These are phyloP conservation scores for Cercospora zeina DNA, from an alignment of 2,329 filamentous ascomycete species.

Conservation along the genomic window DNA sequence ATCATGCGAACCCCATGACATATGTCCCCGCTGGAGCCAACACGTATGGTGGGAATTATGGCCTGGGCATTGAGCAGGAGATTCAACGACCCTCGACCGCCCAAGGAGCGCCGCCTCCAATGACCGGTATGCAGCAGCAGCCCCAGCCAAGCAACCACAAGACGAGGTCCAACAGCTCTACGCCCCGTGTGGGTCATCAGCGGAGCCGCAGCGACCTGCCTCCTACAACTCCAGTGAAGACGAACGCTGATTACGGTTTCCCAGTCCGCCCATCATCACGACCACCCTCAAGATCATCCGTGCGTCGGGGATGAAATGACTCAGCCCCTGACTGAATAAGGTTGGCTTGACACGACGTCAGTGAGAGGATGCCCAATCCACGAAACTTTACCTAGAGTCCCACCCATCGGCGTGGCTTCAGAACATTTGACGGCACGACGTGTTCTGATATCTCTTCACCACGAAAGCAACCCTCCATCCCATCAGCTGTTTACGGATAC, in stretches of 20 bases:
- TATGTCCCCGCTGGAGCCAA: slow-evolving; percentile 32
- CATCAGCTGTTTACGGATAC: slow-evolving; percentile 19
- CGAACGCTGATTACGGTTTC: slow-evolving; percentile 24
- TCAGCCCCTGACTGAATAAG: background rate
- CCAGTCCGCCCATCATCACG: slow-evolving; percentile 22
- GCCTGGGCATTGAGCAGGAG: slow-evolving; percentile 28
- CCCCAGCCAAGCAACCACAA: slow-evolving; percentile 10
- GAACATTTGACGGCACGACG: background rate
- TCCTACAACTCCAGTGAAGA: slow-evolving; percentile 26
- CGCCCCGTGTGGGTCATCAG: slow-evolving; percentile 26
- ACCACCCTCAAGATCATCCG: slow-evolving; percentile 9
- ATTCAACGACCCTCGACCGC: slow-evolving; percentile 26
- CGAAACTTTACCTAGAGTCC: background rate
- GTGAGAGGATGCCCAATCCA: background rate
- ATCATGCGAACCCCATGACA: slow-evolving; percentile 29
- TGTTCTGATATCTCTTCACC: background rate
- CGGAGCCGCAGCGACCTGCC: slow-evolving; percentile 30
- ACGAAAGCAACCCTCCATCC: background rate
- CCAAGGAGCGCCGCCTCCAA: slow-evolving; percentile 21
- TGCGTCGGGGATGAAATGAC: background rate
- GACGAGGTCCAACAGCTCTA: slow-evolving; percentile 25
- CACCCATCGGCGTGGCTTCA: background rate
- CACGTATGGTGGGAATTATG: slow-evolving; percentile 18
- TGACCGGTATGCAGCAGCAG: slow-evolving; percentile 21
- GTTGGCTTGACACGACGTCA: background rate